Percentiles rank a stretch among this genome's conserved stretches.
phyloP scores from a whole-genome alignment of 164 flowering plant species.

The Vitis amurensis region DNA sequence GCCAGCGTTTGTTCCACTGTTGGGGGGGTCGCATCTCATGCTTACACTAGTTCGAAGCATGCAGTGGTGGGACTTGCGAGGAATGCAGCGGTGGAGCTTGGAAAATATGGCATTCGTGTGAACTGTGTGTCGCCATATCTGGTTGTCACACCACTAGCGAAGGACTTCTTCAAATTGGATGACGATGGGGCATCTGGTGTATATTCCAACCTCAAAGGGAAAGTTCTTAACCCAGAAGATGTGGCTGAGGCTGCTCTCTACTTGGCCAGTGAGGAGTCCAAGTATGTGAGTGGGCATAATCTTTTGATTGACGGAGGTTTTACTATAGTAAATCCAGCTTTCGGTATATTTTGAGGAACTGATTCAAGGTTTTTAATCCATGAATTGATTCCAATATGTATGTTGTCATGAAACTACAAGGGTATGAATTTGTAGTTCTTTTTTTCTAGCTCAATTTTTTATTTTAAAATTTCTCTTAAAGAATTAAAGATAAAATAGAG shows the following conservation, averaged over 20 bases:
- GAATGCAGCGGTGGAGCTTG: constrained; percentile 42
- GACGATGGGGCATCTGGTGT: background rate
- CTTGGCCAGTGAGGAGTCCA: constrained; percentile 35
- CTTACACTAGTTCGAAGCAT: constrained; percentile 43
- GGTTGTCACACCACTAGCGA: constrained; percentile 25
- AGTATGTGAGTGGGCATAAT: background rate
- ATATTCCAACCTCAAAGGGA: constrained; percentile 23
- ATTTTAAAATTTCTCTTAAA: too few relatives aligned
- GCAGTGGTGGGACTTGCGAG: constrained; percentile 39
- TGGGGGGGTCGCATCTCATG: constrained; percentile 39
- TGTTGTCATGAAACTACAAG: too few relatives aligned
- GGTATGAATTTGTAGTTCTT: too few relatives aligned
- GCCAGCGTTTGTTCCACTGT: constrained; percentile 26
- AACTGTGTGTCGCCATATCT: constrained; percentile 42
- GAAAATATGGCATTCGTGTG: constrained; percentile 42
- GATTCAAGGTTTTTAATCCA: background rate
- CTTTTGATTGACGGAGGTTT: constrained; percentile 20
- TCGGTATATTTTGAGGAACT: constrained; percentile 11
- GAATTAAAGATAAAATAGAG: too few relatives aligned
- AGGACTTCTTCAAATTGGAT: constrained; percentile 10
- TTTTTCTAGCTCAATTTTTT: too few relatives aligned
- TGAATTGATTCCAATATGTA: constrained; percentile 3
- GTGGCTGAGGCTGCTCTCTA: constrained; percentile 34
- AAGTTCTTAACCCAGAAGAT: constrained; percentile 26
- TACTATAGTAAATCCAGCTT: constrained; percentile 20